Evolutionary conservation across 2,329 filamentous ascomycete genomes (phyloP).

Genomic region (Calcarisporium arbuscula): DNA sequence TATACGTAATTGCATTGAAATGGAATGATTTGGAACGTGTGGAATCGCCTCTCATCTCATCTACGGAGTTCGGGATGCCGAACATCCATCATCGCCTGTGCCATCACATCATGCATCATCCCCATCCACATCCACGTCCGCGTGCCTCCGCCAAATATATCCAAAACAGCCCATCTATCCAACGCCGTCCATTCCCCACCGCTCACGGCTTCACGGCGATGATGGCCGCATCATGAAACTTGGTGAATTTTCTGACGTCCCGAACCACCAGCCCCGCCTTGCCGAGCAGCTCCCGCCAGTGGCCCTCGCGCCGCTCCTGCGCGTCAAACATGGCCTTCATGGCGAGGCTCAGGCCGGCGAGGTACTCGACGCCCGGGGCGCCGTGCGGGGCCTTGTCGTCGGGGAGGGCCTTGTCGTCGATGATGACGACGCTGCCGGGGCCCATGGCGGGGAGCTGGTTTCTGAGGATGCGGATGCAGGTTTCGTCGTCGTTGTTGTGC

Average conservation of each 20-base stretch:
- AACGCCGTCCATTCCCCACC: background rate
- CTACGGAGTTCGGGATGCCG: too few relatives aligned
- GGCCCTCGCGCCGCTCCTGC: slow-evolving; percentile 16
- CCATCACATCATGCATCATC: too few relatives aligned
- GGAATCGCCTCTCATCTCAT: too few relatives aligned
- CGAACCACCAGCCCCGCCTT: slow-evolving; percentile 14
- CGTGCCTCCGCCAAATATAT: too few relatives aligned
- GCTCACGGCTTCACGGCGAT: slow-evolving; percentile 9
- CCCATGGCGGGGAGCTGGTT: slow-evolving; percentile 13
- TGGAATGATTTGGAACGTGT: too few relatives aligned
- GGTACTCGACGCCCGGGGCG: slow-evolving; percentile 14
- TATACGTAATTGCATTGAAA: too few relatives aligned
- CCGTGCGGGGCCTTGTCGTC: slow-evolving; percentile 13
- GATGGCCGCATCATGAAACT: slow-evolving; percentile 16
- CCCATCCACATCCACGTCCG: too few relatives aligned
- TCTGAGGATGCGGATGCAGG: slow-evolving; percentile 16
- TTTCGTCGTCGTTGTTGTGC: slow-evolving; percentile 19
- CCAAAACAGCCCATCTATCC: too few relatives aligned
- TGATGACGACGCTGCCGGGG: slow-evolving; percentile 14
- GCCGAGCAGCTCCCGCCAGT: slow-evolving; percentile 15
- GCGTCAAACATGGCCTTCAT: slow-evolving; percentile 20
- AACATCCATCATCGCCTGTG: too few relatives aligned
- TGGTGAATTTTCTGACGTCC: slow-evolving; percentile 16
- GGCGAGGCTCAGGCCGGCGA: slow-evolving; percentile 14
- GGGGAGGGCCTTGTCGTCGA: slow-evolving; percentile 17